Base-by-base conservation (phyloP, 75 land plant genomes). In the Isoetes taiwanensis region DNA sequence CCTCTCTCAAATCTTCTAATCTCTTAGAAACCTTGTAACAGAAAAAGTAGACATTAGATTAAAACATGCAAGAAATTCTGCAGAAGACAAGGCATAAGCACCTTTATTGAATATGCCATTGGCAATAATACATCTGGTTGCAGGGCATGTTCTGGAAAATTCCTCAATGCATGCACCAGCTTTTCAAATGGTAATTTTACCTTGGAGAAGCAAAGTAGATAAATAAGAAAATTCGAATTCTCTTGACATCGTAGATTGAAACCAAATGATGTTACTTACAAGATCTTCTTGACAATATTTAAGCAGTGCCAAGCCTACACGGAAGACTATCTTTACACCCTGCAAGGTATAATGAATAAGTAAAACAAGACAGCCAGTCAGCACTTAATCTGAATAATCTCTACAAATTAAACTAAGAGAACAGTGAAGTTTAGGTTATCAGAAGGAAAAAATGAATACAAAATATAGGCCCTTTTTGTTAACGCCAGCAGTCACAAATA, bases 131-230 rank as follows among this genome's bases (percentile, higher is more conserved):
- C 69, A 64, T 94, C 89, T 8, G 99, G 99, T 57, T 84, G 63
- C 78, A 83, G 70, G 39, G 89, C 95, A 65, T 84, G 86, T 25
- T 88, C 96, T n/a, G 96, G 99, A 61, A 88, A 94, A 61, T 94
- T 84, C 14, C 90, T 78, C 66, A 94, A 73, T 40, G 90, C 89
- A 75, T 81, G 80, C 27, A 88, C 68, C 38, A 94, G 73, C 62
- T 82, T 94, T 71, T 94, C 99, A 70, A 94, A 94, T 4, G 99
- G 90, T 33, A 88, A 62, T 55, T 84, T 88, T 53, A 88, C 57
- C 97, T 90, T n/a, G n/a, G n/a, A n/a, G n/a, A n/a, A n/a, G n/a
- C n/a, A n/a, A n/a, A n/a, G 78, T n/a, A n/a, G 10, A 58, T 9
- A 14, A 34, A 31, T 34, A 37, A 26, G 28, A 27, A 20, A 6